These are phyloP conservation scores for Bipolaris victoriae DNA, from an alignment of 2,329 filamentous ascomycete species.

Conservation along the genomic window DNA sequence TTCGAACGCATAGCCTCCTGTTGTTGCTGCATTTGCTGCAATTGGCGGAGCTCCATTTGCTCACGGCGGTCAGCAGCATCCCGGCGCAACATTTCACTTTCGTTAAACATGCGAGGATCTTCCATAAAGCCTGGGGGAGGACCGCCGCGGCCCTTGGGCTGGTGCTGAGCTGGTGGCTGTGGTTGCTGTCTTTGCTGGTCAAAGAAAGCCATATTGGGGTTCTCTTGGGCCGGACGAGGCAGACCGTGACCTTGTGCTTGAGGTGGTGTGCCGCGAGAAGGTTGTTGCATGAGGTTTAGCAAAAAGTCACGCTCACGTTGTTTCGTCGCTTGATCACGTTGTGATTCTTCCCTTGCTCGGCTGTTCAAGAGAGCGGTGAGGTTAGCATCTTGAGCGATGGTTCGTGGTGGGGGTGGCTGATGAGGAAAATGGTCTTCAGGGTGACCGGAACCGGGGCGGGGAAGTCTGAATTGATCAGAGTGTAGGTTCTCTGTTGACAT, in stretches of 20 bases:
- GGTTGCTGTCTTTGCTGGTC: conserved; percentile 42
- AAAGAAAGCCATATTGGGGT: conserved; percentile 42
- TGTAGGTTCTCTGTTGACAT: conserved; percentile 45
- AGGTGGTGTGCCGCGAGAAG: conserved; percentile 44
- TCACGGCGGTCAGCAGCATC: conserved; percentile 42
- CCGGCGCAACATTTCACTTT: conserved; percentile 43
- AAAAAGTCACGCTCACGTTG: conserved; percentile 78
- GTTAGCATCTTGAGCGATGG: conserved; percentile 38
- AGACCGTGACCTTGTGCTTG: conserved; percentile 43
- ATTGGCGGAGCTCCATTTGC: conserved; percentile 37
- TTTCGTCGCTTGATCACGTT: conserved; percentile 54
- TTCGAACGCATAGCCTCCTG: conserved; percentile 46
- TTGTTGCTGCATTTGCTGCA: conserved; percentile 42
- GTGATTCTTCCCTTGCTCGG: conserved; percentile 46
- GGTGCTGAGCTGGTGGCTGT: conserved; percentile 36
- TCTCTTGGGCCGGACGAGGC: conserved; percentile 44
- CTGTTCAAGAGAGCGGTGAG: conserved; percentile 47
- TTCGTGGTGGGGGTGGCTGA: conserved; percentile 39
- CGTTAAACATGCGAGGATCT: conserved; percentile 42
- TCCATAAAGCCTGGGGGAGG: conserved; percentile 49
- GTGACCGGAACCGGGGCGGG: conserved; percentile 41
- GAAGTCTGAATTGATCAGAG: conserved; percentile 39
- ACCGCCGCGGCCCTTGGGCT: conserved; percentile 45
- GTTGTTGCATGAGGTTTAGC: conserved; percentile 79
- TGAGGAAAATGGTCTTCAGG: conserved; percentile 40